Conservation (phyloP, 2,329 filamentous ascomycete genomes). For the Phialocephala subalpina region DNA sequence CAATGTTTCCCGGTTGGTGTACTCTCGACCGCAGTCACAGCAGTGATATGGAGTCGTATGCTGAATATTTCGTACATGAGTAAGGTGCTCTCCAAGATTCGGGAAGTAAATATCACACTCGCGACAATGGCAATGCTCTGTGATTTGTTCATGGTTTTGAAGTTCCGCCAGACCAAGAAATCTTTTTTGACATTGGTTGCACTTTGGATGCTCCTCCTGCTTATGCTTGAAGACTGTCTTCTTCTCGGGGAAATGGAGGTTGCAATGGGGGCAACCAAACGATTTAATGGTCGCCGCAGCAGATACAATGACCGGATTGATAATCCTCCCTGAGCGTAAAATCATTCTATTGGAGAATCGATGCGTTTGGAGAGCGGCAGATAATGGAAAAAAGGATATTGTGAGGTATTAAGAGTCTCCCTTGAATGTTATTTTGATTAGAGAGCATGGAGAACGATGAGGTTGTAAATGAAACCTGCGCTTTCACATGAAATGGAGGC, state of each 20-base stretch:
- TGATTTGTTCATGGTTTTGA: constrained; percentile 16
- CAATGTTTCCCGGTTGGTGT: constrained; percentile 25
- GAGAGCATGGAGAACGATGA: constrained; percentile 9
- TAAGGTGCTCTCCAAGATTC: constrained; percentile 11
- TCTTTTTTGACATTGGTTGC: constrained; percentile 19
- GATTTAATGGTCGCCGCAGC: constrained; percentile 15
- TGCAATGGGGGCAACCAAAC: constrained; percentile 20
- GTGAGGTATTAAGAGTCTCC: constrained; percentile 9
- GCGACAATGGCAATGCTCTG: constrained; percentile 12
- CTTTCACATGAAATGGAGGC: background rate
- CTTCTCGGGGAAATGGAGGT: constrained; percentile 7
- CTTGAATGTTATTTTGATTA: constrained; percentile 14
- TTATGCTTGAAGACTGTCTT: constrained; percentile 12
- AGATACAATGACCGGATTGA: constrained; percentile 12
- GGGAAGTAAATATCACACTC: constrained; percentile 20
- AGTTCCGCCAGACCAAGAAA: constrained; percentile 12
- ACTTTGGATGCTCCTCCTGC: constrained; percentile 19
- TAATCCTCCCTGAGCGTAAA: constrained; percentile 19
- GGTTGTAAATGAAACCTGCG: constrained; percentile 17
- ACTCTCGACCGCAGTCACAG: constrained; percentile 33
- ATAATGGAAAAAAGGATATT: constrained; percentile 8
- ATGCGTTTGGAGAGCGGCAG: constrained; percentile 10
- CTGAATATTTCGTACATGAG: constrained; percentile 8
- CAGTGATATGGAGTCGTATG: constrained; percentile 22
- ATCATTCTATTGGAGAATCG: constrained; percentile 16